A percentile compares a stretch with the other conserved stretches of the same genome.
phyloP scores from a whole-genome alignment of 495 filamentous ascomycete species.

The Aspergillus sclerotioniger region DNA sequence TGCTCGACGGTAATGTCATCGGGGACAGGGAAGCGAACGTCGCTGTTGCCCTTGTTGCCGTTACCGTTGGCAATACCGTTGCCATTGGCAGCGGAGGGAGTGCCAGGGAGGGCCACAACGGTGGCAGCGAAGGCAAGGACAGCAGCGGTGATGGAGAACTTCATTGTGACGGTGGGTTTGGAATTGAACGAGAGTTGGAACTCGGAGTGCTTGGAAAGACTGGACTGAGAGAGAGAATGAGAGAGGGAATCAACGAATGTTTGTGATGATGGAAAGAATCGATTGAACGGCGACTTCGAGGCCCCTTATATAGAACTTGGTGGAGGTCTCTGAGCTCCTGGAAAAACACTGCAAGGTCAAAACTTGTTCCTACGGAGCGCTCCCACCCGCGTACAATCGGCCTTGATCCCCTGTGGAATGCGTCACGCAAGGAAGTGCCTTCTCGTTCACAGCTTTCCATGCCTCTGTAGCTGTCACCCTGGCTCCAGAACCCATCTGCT shows the following conservation, averaged over 20 bases:
- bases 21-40: constrained; percentile 34
- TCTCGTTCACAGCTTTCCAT: constrained; percentile 5
- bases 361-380: constrained; percentile 1
- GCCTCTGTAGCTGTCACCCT: not conserved
- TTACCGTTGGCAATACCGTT: constrained; percentile 18
- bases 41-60: constrained; percentile 31
- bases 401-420: constrained; percentile 30
- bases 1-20: constrained; percentile 46
- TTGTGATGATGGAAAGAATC: constrained; percentile 33
- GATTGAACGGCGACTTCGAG: constrained; percentile 14
- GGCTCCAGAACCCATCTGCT: not conserved
- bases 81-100: constrained; percentile 9
- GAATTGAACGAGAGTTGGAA: constrained; percentile 30
- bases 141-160: constrained; percentile 31
- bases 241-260: constrained; percentile 18
- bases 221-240: constrained; percentile 30
- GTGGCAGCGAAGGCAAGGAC: constrained; percentile 32
- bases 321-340: constrained; percentile 25
- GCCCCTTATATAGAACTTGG: constrained; percentile 39
- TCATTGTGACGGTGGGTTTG: constrained; percentile 42
- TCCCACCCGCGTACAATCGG: not conserved
- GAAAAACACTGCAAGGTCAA: constrained; percentile 11
- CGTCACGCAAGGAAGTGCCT: constrained; percentile 25
- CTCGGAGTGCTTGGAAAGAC: constrained; percentile 24
- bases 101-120: constrained; percentile 27